These are phyloP conservation scores for Vaccinium macrocarpon DNA, from an alignment of 148 eudicot species.

Conservation along the genomic window DNA sequence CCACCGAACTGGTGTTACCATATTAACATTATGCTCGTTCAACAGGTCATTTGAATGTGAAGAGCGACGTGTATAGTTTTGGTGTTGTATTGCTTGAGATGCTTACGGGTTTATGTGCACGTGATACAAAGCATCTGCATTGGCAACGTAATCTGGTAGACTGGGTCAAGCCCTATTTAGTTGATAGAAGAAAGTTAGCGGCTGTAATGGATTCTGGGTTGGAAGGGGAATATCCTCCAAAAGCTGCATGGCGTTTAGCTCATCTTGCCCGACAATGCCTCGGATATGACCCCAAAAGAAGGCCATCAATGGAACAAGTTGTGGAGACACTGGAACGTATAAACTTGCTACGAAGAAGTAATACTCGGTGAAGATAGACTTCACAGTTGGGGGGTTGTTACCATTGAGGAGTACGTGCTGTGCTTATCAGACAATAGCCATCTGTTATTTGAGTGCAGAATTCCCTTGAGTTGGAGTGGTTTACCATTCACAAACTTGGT, in stretches of 20 bases:
- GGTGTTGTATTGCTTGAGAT: background rate
- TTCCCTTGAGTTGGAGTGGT: too few species aligned
- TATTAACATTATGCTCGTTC: slow-evolving; percentile 7
- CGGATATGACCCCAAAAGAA: background rate
- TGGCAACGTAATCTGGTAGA: background rate
- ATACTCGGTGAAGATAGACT: too few species aligned
- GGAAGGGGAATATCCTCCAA: background rate
- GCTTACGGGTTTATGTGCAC: background rate
- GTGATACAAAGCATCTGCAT: background rate
- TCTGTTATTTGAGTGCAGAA: too few species aligned
- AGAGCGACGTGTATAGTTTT: slow-evolving; percentile 80
- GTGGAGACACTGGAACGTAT: background rate
- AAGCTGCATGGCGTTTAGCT: background rate
- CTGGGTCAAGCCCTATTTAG: background rate
- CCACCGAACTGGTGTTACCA: background rate
- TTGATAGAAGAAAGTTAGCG: background rate
- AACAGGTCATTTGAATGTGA: slow-evolving; percentile 73
- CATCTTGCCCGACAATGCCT: background rate
- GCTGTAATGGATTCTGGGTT: background rate
- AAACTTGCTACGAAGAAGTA: too few species aligned
- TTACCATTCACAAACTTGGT: too few species aligned
- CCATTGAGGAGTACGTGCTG: too few species aligned
- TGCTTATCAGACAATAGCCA: too few species aligned
- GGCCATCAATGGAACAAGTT: background rate
- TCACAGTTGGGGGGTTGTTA: too few species aligned